Percentiles rank a stretch among this genome's conserved stretches.
Evolutionary conservation across 169 alveolate genomes (phyloP).

Genomic region (Cryptosporidium sp.): DNA sequence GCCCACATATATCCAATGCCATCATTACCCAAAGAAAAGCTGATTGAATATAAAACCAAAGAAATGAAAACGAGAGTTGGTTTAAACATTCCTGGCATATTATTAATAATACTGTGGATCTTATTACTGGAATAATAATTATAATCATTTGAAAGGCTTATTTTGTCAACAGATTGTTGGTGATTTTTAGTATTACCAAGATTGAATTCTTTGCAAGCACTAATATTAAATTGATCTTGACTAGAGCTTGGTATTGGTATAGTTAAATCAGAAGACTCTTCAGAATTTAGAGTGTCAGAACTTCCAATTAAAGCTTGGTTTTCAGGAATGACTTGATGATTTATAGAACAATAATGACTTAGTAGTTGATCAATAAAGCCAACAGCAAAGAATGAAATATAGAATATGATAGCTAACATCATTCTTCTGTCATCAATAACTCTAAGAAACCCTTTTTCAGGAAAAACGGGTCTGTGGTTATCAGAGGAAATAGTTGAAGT

Average conservation of each 20-base stretch:
- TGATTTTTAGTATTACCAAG: background rate
- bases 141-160: background rate
- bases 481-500: background rate
- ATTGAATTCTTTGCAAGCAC: background rate
- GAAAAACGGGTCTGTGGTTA: conserved; percentile 4
- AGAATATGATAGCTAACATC: conserved; percentile 54
- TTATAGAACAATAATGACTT: conserved; percentile 1
- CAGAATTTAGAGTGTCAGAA: background rate
- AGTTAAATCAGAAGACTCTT: background rate
- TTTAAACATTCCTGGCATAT: conserved; percentile 55
- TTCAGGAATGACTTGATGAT: conserved; percentile 4
- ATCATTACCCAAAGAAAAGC: conserved; percentile 27
- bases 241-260: background rate
- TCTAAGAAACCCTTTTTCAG: conserved; percentile 36
- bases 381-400: conserved; percentile 57
- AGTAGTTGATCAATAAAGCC: conserved; percentile 60
- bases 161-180: background rate
- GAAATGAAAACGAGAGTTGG: conserved; percentile 42
- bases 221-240: background rate
- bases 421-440: conserved; percentile 54
- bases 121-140: background rate
- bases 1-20: conserved; percentile 76
- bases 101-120: conserved; percentile 37
- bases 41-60: conserved; percentile 17
- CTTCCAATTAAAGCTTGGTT: conserved; percentile 28